A percentile compares a stretch with the other conserved stretches of the same genome.
Conservation (phyloP, 495 filamentous ascomycete genomes). For the Hypoxylon crocopeplum region DNA sequence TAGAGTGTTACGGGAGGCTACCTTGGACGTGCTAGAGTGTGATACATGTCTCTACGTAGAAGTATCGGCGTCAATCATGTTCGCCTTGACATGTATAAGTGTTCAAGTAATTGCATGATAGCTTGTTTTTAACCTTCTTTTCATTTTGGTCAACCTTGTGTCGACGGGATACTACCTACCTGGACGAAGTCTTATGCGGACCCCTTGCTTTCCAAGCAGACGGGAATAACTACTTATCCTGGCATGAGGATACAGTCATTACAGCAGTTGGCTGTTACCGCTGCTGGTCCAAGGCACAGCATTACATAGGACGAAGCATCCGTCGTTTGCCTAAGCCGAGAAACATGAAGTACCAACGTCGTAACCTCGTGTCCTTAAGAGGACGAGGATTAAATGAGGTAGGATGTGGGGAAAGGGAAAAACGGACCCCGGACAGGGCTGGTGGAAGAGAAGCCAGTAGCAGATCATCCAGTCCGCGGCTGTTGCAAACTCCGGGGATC, state of each 20-base stretch:
- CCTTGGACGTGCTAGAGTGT: too few relatives aligned
- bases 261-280: too few relatives aligned
- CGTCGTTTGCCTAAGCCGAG: slow-evolving; percentile 37
- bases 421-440: slow-evolving; percentile 27
- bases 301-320: too few relatives aligned
- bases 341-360: slow-evolving; percentile 4
- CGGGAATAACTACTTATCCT: slow-evolving; percentile 25
- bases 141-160: not conserved
- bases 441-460: slow-evolving; percentile 2
- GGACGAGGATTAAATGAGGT: slow-evolving; percentile 16
- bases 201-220: slow-evolving; percentile 11
- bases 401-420: slow-evolving; percentile 33
- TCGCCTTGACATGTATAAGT: too few relatives aligned
- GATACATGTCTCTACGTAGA: too few relatives aligned
- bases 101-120: not conserved
- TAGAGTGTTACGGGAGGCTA: too few relatives aligned
- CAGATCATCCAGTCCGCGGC: slow-evolving; percentile 1
- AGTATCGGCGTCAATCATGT: too few relatives aligned
- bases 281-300: too few relatives aligned
- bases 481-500: slow-evolving; percentile 18
- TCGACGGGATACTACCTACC: slow-evolving; percentile 17
- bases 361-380: slow-evolving; percentile 22
- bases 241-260: not conserved
- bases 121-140: not conserved
- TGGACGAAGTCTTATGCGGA: slow-evolving; percentile 10